A percentile compares a stretch with the other conserved stretches of the same genome.
phyloP scores from a whole-genome alignment of 495 filamentous ascomycete species.

The Tuber indicum region DNA sequence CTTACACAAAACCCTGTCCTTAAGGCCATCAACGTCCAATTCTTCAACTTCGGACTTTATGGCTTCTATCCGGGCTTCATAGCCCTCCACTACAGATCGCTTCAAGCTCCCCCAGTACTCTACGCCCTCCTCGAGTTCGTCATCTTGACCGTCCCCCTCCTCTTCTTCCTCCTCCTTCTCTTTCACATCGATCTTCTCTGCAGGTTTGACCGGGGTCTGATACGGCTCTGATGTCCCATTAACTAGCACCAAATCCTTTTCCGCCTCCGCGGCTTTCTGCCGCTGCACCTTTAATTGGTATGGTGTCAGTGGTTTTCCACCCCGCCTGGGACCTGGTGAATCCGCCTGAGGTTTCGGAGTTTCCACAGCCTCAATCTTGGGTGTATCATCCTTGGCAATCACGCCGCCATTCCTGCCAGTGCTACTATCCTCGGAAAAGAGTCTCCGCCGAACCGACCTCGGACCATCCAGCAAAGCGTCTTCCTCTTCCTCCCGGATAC shows the following conservation, averaged over 20 bases:
- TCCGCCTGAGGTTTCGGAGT: slow-evolving; percentile 7
- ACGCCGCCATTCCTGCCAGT: slow-evolving; percentile 13
- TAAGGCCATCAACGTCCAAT: slow-evolving; percentile 82
- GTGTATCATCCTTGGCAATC: slow-evolving; percentile 6
- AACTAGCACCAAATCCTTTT: not conserved
- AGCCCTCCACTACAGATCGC: slow-evolving; percentile 53
- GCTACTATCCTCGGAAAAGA: slow-evolving; percentile 6
- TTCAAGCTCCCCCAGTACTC: slow-evolving; percentile 66
- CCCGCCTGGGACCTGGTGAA: not conserved
- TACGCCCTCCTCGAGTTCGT: slow-evolving; percentile 57
- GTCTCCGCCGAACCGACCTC: not conserved
- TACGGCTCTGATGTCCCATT: not conserved
- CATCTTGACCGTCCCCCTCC: slow-evolving; percentile 59
- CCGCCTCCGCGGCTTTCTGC: slow-evolving; percentile 15
- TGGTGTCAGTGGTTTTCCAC: slow-evolving; percentile 31
- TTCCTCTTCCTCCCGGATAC: slow-evolving; percentile 27
- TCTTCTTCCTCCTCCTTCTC: slow-evolving; percentile 15
- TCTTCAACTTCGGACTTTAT: slow-evolving; percentile 71
- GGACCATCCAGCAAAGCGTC: slow-evolving; percentile 11
- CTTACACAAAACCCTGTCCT: slow-evolving; percentile 72
- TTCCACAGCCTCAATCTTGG: slow-evolving; percentile 6
- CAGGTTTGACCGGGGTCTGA: slow-evolving; percentile 12
- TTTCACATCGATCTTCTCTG: not conserved
- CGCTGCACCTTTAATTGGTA: slow-evolving; percentile 38
- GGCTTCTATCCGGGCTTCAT: slow-evolving; percentile 68